Base-by-base conservation (phyloP, 2,329 filamentous ascomycete species). In the Aspergillus luchuensis region DNA sequence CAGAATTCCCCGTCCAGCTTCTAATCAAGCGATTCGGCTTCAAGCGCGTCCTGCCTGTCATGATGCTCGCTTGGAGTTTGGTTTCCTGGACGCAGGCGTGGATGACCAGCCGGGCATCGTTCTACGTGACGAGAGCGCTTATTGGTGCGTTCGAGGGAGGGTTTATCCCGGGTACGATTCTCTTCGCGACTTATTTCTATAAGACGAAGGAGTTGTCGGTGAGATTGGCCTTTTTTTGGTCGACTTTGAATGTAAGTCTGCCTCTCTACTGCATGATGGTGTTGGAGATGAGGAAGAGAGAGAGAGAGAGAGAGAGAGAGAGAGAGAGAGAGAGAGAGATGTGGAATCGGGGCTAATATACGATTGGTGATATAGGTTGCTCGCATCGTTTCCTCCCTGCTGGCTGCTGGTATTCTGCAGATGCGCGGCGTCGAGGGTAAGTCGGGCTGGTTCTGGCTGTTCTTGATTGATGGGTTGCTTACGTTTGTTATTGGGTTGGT, bases 1-100 rank as follows among this genome's bases (percentile, higher is more conserved):
- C 80, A 1, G 80, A 81, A 53, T 70, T 82, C 15, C 80, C 80
- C 0, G 80, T 79, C 0, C 79, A 81, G 49, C 73, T 82, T 6
- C 74, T 81, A 19, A 80, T 77, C 43, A 82, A 82, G 63, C 78
- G 78, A 53, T 67, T 79, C 8, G 79, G 80, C 0, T 79, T 80
- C 2, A 76, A 80, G 54, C 75, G 77, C 10, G 81, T 79, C 72
- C 78, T 81, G 7, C 79, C 79, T 1, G 71, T 73, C 43, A 74
- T 80, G 69, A 79, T 79, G 76, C 68, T 81, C 2, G 73, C 73
- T 4, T 82, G 81, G 80, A 78, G 75, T 63, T 57, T 81, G 1
- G 79, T 82, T 4, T 69, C 68, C 4, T 70, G 67, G 33, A 68
- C 73, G 0, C 77, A 80, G 59, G 71, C 71, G 8, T 73, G 69